Base-by-base conservation (phyloP, 371 early-diverging fungal genomes). In the Amoeboaphelidium protococcarum region DNA sequence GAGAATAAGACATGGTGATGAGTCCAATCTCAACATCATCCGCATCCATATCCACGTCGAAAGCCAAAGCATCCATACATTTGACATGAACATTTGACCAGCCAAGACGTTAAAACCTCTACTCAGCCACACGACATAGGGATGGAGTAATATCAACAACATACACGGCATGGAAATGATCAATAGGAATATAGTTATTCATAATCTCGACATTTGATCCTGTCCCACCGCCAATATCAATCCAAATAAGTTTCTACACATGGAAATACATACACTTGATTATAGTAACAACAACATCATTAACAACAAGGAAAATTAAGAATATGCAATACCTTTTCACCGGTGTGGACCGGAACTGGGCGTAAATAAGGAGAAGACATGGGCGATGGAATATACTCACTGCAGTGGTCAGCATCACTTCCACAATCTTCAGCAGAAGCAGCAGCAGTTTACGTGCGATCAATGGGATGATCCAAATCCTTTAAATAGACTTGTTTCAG, bases 211-310 rank as follows among this genome's bases (percentile, higher is more conserved):
- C 78, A 52, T 84, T 84, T 75, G 74, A 74, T 13, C 78, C 70
- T 23, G 84, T 83, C 23, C 84, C 84, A 43, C 81, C 81, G 50
- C 84, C 84, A 44, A 83, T 60, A 49, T 83, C 84, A 44, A 83
- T 61, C 82, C 84, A 83, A 42, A 59, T 58, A 47, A 51, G 57
- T 40, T 57, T 52, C 51, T 58, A 55, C 50, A 21, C 31, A 25
- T 23, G 23, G 47, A 47, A 46, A 21, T 51, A 13, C 55, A 49
- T 16, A 25, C 41, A 1, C 57, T 59, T 45, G 54, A 59, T 46
- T 53, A 54, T 42, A 51, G 54, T 47, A 59, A 56, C 42, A 50
- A 49, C 19, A 59, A 59, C 42, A n/a, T n/a, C n/a, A n/a, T n/a
- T n/a, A n/a, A n/a, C n/a, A n/a, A n/a, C n/a, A n/a, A n/a, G n/a